Percentiles rank a stretch among this genome's conserved stretches.
Conservation (phyloP, 352 stramenopile genomes). For the Pythium phragmitis region DNA sequence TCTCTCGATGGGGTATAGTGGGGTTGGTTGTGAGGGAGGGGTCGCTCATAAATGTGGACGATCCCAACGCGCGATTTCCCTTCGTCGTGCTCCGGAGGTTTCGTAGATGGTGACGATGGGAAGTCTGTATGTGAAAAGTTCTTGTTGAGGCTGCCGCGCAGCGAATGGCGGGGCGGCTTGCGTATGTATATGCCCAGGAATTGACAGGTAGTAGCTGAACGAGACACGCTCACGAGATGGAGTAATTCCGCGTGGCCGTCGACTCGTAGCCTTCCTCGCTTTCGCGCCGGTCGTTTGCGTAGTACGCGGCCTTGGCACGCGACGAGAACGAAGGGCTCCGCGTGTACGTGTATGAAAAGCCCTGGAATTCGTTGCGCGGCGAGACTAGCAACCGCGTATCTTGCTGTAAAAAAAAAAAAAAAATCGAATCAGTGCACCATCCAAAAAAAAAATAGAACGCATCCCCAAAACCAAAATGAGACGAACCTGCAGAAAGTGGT, state of each 20-base stretch:
- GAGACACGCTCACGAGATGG: slow-evolving; percentile 26
- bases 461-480: slow-evolving; percentile 1
- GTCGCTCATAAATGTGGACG: background rate
- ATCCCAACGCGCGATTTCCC: background rate
- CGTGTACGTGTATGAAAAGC: slow-evolving; percentile 73
- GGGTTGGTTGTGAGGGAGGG: no score
- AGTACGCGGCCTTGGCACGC: slow-evolving; percentile 26
- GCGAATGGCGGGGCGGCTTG: background rate
- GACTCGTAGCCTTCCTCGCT: slow-evolving; percentile 37
- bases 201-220: background rate
- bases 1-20: background rate
- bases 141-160: background rate
- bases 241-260: slow-evolving; percentile 34
- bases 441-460: background rate
- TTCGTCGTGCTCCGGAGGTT: no score
- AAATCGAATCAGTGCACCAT: slow-evolving; percentile 10
- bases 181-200: slow-evolving; percentile 3
- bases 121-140: background rate
- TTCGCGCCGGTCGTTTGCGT: slow-evolving; percentile 22
- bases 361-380: slow-evolving; percentile 85
- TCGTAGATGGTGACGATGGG: no score
- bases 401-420: slow-evolving; percentile 42
- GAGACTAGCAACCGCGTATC: slow-evolving; percentile 70
- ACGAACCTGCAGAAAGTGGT: slow-evolving; percentile 58
- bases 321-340: slow-evolving; percentile 29